Base-by-base conservation (phyloP, 345 rosid genomes). In the Pugionium cornutum region DNA sequence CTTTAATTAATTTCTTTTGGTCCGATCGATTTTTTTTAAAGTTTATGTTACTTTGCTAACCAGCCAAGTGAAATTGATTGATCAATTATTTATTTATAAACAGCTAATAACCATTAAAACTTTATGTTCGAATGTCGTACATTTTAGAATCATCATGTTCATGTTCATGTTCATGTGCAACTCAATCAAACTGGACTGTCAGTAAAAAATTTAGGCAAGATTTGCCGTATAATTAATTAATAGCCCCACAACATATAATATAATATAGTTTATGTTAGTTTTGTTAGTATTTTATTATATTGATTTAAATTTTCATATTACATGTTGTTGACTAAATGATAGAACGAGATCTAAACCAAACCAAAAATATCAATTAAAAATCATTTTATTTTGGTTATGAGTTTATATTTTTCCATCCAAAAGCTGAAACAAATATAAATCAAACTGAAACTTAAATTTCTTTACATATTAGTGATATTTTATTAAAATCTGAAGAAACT, bases 31-130 rank as follows among this genome's bases (percentile, higher is more conserved):
- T 42, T 66, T 43, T 29, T 46, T 67, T 46, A 6, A 26, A 67
- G 10, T 28, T 62, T 32, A 39, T 60, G 35, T 68, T 67, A 67
- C 69, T 74, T 73, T 67, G 58, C 64, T 74, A 53, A 74, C 77
- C 68, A 53, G 58, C 58, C 47, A 66, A 73, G 63, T 53, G 49
- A 66, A 60, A 67, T 8, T 32, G 45, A 67, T 39, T 60, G 52
- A 53, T 67, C 53, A 67, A 52, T 53, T 60, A 67, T 62, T 61
- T 32, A 8, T 27, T 47, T 27, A 9, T 28, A 4, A 35, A 37
- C 35, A 36, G 9, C 37, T 1, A 29, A 18, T 25, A 72, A 49
- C 33, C 58, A 57, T 25, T 3, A 32, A 53, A 42, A 6, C 40
- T 6, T 46, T 47, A 6, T n/a, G 37, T 54, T 46, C n/a, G 11